Evolutionary conservation across 345 rosid genomes (phyloP).

Genomic region (Turnera subulata): DNA sequence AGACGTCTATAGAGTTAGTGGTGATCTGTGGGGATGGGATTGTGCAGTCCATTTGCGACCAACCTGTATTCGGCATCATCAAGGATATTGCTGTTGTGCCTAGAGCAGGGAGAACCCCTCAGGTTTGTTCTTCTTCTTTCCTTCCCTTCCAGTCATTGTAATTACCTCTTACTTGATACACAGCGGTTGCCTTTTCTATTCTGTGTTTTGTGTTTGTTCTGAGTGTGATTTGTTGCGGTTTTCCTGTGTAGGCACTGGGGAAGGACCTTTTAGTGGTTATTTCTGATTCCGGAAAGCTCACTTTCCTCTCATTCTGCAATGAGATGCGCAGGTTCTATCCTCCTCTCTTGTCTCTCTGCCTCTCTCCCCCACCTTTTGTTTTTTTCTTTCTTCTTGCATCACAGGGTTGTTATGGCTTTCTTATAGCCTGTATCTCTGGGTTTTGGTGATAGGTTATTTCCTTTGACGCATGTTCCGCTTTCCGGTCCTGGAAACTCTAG

Average conservation of each 20-base stretch:
- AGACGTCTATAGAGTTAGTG: conserved; percentile 88
- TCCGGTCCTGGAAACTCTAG: conserved; percentile 80
- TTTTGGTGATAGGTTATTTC: conserved; percentile 65
- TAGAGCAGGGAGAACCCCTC: conserved; percentile 38
- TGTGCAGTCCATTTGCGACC: conserved; percentile 74
- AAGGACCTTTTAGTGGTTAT: conserved; percentile 78
- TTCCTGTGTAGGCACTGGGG: conserved; percentile 49
- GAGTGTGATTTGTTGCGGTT: conserved; percentile 8
- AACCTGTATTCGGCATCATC: conserved; percentile 78
- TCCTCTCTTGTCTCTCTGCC: conserved; percentile 12
- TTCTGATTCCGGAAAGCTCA: conserved; percentile 99
- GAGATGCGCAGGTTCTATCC: conserved; percentile 88
- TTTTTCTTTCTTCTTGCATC: neutral
- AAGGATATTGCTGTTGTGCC: conserved; percentile 80
- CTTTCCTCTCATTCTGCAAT: conserved; percentile 81
- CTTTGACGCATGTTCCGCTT: conserved; percentile 73
- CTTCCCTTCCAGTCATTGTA: conserved; percentile 28
- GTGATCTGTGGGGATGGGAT: conserved; percentile 71
- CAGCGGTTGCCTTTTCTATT: neutral
- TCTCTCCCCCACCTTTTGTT: too few relatives aligned
- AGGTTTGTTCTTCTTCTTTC: conserved; percentile 13
- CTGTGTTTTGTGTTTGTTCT: neutral
- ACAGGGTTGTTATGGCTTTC: neutral
- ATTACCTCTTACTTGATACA: neutral
- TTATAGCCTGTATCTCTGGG: neutral